These are phyloP conservation scores for Rhynchosporium graminicola DNA, from an alignment of 2,329 filamentous ascomycete genomes.

Conservation along the genomic window DNA sequence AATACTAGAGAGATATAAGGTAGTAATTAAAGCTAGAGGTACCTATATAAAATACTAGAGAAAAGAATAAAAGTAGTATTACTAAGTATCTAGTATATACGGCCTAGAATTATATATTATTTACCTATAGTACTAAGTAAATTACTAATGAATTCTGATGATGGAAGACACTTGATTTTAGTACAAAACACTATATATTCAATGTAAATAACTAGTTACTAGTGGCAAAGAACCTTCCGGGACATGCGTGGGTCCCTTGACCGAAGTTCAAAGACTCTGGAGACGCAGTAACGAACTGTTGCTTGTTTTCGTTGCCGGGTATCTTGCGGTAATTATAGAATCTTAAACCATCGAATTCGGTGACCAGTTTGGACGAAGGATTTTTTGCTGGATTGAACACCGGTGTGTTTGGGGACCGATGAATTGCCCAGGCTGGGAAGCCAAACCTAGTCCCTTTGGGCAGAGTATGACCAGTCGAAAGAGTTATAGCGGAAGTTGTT, in stretches of 20 bases:
- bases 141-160: no score
- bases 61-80: no score
- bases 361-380: conserved; percentile 20
- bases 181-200: no score
- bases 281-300: conserved; percentile 43
- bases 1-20: no score
- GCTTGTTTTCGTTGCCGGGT: conserved; percentile 34
- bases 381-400: conserved; percentile 31
- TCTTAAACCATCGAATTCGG: conserved; percentile 33
- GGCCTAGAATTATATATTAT: no score
- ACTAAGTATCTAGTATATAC: no score
- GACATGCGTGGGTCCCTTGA: conserved; percentile 47
- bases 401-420: conserved; percentile 32
- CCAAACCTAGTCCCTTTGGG: conserved; percentile 38
- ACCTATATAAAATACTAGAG: no score
- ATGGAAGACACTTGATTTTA: no score
- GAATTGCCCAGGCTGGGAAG: conserved; percentile 38
- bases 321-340: conserved; percentile 31
- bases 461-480: conserved; percentile 42
- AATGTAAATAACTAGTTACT: no score
- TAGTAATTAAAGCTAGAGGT: no score
- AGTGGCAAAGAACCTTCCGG: conserved; percentile 45
- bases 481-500: conserved; percentile 33
- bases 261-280: conserved; percentile 44
- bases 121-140: no score